Evolutionary conservation across 2,329 filamentous ascomycete genomes (phyloP), one percentile per base, ranked within the genome.

Genomic region (Pseudogymnoascus sp.): DNA sequence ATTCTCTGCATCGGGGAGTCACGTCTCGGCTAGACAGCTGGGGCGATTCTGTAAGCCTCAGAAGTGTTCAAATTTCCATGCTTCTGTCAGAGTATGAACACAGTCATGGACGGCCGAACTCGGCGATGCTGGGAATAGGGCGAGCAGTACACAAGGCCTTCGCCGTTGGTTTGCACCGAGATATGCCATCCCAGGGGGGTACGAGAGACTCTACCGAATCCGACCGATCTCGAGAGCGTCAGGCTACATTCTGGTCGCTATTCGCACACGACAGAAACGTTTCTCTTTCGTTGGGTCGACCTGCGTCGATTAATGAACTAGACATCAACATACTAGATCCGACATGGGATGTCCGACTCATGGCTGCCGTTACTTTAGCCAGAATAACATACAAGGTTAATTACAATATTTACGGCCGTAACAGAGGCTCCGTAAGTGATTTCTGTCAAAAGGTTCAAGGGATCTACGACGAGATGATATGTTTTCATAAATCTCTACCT

Each of bases 241-340:
- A 37, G 25, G 59, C 62, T 8, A 62, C 62, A n/a, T 63, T 63
- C 40, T 62, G 59, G 62, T 62, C 62, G 5, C 36, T 63, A 49
- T 63, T 28, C 28, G 62, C 40, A 37, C 62, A 62, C 9, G 62
- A 63, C 16, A 31, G 62, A 37, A 63, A 62, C 14, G 38, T 62
- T 42, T 63, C 62, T 49, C 62, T 63, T 31, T 63, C 62, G n/a
- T 31, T 63, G 23, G 62, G 62, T 12, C 62, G 62, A 14, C 62
- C 62, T 14, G 62, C 62, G 43, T 28, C 56, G 8, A 63, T 63
- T 28, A 63, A 63, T 11, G 62, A 63, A 14, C 34, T 61, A 14
- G 62, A 63, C 23, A 43, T 63, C 61, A 25, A 42, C 37, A 43
- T 63, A 37, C 23, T 23, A 16, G 56, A 63, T 36, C 62, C 62